Base-by-base conservation (phyloP, 768 basidiomycete species). In the Rhodosporidiobolus odoratus region DNA sequence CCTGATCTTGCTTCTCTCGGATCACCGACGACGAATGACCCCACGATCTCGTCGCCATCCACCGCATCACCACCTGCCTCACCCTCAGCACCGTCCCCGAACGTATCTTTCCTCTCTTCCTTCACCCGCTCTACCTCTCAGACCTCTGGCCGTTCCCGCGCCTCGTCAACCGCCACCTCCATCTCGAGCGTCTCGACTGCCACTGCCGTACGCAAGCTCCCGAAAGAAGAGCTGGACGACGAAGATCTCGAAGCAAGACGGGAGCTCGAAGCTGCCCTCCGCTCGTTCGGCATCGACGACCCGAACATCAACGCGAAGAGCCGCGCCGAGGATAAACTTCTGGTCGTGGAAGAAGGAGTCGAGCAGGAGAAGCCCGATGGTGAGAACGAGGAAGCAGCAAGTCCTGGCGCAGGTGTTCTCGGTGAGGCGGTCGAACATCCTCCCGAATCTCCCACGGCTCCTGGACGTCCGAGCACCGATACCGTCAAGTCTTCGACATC, bases 201-300 rank as follows among this genome's bases (percentile, higher is more conserved):
- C n/a, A 17, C 48, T 4, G 34, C 61, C 19, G 19, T 58, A 16
- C 62, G 62, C 40, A 30, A 30, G 13, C 62, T 61, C 8, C 66
- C 71, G 43, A 72, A 67, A 19, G 68, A 73, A 30, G 72, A 73
- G 9, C 67, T 71, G 40, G 70, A 71, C 43, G 69, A 71, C 45
- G 74, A 75, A 21, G 74, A 75, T 61, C 62, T 71, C 19, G 64
- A 37, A 4, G 74, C 69, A 2, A 64, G 62, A 17, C 47, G 54
- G 9, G 74, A 75, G 65, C 62, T 75, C 60, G 74, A 75, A 25
- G 74, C 56, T 6, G 60, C 66, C 16, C 30, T 75, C 37, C 35
- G 40, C 5, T 45, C 50, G 19, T 75, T 75, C 67, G 74, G 74
- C 2, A 75, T 75, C 47, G 74, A 71, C 30, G 74, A 75, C 45